Base-by-base conservation (phyloP, 1,139 yeast genomes). In the Taiozyma sp. region DNA sequence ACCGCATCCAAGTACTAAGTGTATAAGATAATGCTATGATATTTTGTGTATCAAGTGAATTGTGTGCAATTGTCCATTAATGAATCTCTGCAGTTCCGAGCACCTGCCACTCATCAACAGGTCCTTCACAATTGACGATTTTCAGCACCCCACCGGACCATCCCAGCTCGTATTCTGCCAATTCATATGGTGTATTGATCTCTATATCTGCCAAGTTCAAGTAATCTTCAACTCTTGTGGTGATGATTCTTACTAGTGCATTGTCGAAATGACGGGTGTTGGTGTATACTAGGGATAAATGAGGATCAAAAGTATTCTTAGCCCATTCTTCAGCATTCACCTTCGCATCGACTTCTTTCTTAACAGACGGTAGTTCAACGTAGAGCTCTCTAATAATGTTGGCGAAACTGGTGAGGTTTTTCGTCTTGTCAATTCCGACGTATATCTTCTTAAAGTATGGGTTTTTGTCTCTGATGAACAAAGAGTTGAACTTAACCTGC, bases 91-190 rank as follows among this genome's bases (percentile, higher is more conserved):
- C 81, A 49, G 78, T 72, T 0, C 93, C 95, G 55, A 87, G 70
- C 1, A 78, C 79, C 44, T 78, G 70, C 96, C 96, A 88, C 52
- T 84, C 82, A 47, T 73, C 77, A 3, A 85, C 85, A 9, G 84
- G 87, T 0, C 96, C 96, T 60, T 84, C 91, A 63, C 93, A 86
- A 13, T 75, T 71, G 6, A 88, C 90, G 48, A 88, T 74, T 57
- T 84, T 80, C 59, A 88, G 72, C 3, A 83, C 80, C 0, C 95
- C 93, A 10, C 83, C 84, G 48, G 76, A 77, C 90, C 90, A 84
- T 2, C 75, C 74, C 16, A 74, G 62, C 0, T 75, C 75, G 50
- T 72, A 70, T 16, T 70, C 73, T 4, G 56, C 58, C 43, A 74
- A 57, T 36, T 68, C 69, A 40, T 73, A 78, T 5, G 41, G 24